phyloP scores from a whole-genome alignment of 139 green algal genomes.

The Picochlorum sp. region DNA sequence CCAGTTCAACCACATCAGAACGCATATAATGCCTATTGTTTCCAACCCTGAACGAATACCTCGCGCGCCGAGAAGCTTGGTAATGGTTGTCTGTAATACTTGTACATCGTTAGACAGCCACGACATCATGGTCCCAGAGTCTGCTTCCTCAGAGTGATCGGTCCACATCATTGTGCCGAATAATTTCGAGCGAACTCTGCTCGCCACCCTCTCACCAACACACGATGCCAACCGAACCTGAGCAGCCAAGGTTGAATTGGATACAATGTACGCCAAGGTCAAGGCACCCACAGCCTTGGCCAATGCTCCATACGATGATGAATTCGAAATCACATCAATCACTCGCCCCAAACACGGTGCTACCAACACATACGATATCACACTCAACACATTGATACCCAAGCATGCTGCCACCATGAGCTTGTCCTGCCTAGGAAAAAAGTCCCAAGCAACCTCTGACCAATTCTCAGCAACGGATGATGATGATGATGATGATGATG shows the following conservation, averaged over 20 bases:
- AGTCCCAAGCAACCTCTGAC: not conserved
- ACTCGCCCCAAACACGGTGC: conserved; percentile 17
- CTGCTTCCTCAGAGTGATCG: too few relatives aligned
- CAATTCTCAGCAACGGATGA: not conserved
- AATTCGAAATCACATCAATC: conserved; percentile 25
- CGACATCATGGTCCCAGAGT: conserved; percentile 19
- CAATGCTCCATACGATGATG: conserved; percentile 11
- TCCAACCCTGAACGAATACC: conserved; percentile 25
- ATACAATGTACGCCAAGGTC: conserved; percentile 15
- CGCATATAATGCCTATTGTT: conserved; percentile 17
- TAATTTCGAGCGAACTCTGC: conserved; percentile 18
- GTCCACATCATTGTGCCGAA: conserved; percentile 18
- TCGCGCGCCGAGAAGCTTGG: conserved; percentile 26
- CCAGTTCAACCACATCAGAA: conserved; percentile 15
- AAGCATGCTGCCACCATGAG: not conserved
- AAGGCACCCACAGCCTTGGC: conserved; percentile 14
- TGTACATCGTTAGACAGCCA: conserved; percentile 32
- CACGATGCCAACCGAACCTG: conserved; percentile 22
- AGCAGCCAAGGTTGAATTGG: conserved; percentile 14
- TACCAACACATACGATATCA: conserved; percentile 12
- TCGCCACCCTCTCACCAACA: conserved; percentile 17
- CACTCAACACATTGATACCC: conserved; percentile 6
- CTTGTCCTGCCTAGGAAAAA: not conserved
- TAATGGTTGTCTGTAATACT: conserved; percentile 27
- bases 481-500: too few relatives aligned